Base-by-base conservation (phyloP, 2,329 filamentous ascomycete genomes). In the Fonsecaea pedrosoi region DNA sequence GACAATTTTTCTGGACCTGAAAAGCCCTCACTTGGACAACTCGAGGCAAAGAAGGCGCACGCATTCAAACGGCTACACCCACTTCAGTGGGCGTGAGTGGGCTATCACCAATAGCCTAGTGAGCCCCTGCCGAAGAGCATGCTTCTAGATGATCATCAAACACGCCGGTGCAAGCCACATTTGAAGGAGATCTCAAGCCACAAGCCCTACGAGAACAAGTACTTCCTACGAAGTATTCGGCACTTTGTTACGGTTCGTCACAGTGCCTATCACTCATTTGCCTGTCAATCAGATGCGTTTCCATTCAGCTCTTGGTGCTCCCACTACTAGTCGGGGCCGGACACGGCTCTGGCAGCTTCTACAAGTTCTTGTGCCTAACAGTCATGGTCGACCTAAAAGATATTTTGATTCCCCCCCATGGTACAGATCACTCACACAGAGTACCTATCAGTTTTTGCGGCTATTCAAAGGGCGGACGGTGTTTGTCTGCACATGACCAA, bases 61-160 rank as follows among this genome's bases (percentile, higher is more conserved):
- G 18, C 21, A 21, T 25, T 13, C 21, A 12, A 25, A 21, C 18
- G 10, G 18, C 18, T 13, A 4, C 45, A 8, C 18, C 45, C 25
- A 18, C 18, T 10, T 13, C 21, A 13, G 18, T 50, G 21, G 45
- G 45, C 30, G 30, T 32, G 30, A 32, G 30, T 32, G 30, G 45
- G 45, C 7, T 25, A 13, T 50, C 18, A 21, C 45, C 45, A 21
- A 50, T 13, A 45, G 15, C n/a, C 40, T 45, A 45, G 40, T 45
- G 34, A 61, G 35, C 10, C 34, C 34, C 25, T 62, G 25, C 53
- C 50, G 53, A 12, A 37, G 53, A 56, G 60, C 60, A 13, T 62
- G 60, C 60, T 62, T 62, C 60, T 34, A 53, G 60, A 62, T 56
- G 50, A 62, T 62, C 60, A 56, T 48, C 60, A 62, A 62, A 62